These are phyloP conservation scores for Taiozyma sp. DNA, from an alignment of 1,139 yeast genomes.

Conservation along the genomic window DNA sequence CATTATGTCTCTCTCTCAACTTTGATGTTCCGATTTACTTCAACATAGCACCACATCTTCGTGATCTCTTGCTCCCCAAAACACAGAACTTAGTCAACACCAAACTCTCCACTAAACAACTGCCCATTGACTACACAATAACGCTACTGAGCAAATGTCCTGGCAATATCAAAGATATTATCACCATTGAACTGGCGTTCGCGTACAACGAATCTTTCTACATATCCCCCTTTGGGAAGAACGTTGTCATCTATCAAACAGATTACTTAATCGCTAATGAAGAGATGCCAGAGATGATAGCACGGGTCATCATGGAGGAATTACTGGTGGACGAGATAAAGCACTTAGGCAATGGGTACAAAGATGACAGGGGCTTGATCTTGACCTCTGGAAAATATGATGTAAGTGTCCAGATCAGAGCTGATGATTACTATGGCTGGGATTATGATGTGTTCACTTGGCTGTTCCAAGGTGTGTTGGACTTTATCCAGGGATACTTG, in stretches of 20 bases:
- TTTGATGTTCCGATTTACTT: not conserved
- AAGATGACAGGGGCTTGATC: not conserved
- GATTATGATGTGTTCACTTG: constrained; percentile 1
- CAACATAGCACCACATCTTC: not conserved
- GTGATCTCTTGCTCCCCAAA: not conserved
- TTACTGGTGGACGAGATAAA: constrained; percentile 4
- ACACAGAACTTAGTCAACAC: not conserved
- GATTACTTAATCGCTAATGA: constrained; percentile 6
- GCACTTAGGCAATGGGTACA: not conserved
- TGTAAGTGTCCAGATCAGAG: not conserved
- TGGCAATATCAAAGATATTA: not conserved
- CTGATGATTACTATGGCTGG: not conserved
- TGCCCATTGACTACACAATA: not conserved
- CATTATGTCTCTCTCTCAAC: not conserved
- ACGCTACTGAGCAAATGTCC: not conserved
- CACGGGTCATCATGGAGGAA: constrained; percentile 1
- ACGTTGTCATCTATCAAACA: constrained; percentile 2
- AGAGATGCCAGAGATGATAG: constrained; percentile 1
- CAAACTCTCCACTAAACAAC: not conserved
- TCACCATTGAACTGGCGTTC: not conserved
- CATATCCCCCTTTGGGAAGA: constrained; percentile 6
- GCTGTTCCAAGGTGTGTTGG: not conserved
- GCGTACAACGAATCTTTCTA: constrained; percentile 3
- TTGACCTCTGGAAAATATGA: not conserved
- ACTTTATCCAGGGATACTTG: not conserved